Base-by-base conservation (phyloP, 2,329 filamentous ascomycete genomes). In the Metarhizium humberi region DNA sequence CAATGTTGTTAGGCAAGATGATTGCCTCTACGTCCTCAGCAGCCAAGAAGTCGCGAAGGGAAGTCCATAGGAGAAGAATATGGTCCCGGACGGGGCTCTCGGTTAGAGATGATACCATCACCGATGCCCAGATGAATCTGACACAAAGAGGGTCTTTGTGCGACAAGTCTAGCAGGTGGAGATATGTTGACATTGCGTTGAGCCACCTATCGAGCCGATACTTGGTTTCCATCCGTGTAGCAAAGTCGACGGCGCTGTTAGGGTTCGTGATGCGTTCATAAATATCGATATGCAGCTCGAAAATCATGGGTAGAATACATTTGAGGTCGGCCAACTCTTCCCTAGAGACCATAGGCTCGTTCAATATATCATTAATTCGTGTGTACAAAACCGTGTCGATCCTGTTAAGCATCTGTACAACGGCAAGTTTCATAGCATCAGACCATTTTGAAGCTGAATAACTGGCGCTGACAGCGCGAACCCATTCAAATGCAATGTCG, bases 1-100 rank as follows among this genome's bases (percentile, higher is more conserved):
- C 81, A 1, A 84, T 81, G 65, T 96, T 97, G 68, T 99, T 97
- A 4, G 86, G 81, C 0, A 97, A 75, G 38, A 78, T 74, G 13
- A 88, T 80, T 0, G 75, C 71, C 3, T 71, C 61, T 1, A 71
- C 62, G 2, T 71, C 65, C 38, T 72, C 72, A 2, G 73, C 69
- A 4, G 67, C 63, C 29, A 84, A 68, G 20, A 75, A 73, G 56
- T 82, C 78, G 16, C 79, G 75, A 16, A 84, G 67, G 40, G 79
- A 82, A 43, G 78, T 78, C 80, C 81, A 84, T 64, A 80, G 79
- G 36, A 76, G 72, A 1, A 84, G 72, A 49, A 82, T 72, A 55
- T 84, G 80, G 29, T 84, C 80, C 18, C 79, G 70, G 1, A 79
- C 73, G 0, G 77, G 75, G n/a, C 74, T 76, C 36, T 80, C 77